These are phyloP conservation scores for Starmerella sp. DNA, from an alignment of 805 yeast genomes.

Conservation along the genomic window DNA sequence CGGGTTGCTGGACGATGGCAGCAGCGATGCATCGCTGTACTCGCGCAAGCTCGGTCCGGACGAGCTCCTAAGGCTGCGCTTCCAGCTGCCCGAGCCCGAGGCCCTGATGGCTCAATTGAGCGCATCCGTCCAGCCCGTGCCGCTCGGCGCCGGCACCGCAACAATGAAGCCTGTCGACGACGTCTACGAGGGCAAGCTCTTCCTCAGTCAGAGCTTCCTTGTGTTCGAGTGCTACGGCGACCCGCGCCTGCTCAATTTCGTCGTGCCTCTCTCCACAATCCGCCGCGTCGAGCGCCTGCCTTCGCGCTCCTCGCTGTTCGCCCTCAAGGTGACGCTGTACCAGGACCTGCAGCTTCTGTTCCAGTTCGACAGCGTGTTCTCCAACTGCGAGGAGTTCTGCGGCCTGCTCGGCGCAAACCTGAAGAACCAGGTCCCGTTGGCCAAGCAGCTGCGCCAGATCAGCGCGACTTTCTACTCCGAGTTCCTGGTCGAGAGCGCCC, in stretches of 20 bases:
- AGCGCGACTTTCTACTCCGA: slow-evolving; percentile 73
- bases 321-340: slow-evolving; percentile 58
- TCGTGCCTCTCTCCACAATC: slow-evolving; percentile 63
- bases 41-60: slow-evolving; percentile 44
- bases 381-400: slow-evolving; percentile 73
- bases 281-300: slow-evolving; percentile 82
- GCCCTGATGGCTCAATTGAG: slow-evolving; percentile 52
- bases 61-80: slow-evolving; percentile 56
- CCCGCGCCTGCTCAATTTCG: slow-evolving; percentile 52
- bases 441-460: slow-evolving; percentile 46
- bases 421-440: slow-evolving; percentile 50
- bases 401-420: slow-evolving; percentile 50
- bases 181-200: slow-evolving; percentile 52
- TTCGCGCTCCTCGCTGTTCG: slow-evolving; percentile 61
- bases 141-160: slow-evolving; percentile 17
- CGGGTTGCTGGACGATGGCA: slow-evolving; percentile 19
- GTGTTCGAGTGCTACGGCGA: slow-evolving; percentile 66
- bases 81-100: slow-evolving; percentile 63
- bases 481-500: slow-evolving; percentile 43
- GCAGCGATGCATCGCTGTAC: slow-evolving; percentile 20
- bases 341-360: slow-evolving; percentile 52
- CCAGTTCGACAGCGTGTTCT: slow-evolving; percentile 67
- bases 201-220: slow-evolving; percentile 61
- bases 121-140: slow-evolving; percentile 12
- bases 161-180: slow-evolving; percentile 18